Conservation (phyloP, 768 basidiomycete species). For the Neoboletus brunneissimus region DNA sequence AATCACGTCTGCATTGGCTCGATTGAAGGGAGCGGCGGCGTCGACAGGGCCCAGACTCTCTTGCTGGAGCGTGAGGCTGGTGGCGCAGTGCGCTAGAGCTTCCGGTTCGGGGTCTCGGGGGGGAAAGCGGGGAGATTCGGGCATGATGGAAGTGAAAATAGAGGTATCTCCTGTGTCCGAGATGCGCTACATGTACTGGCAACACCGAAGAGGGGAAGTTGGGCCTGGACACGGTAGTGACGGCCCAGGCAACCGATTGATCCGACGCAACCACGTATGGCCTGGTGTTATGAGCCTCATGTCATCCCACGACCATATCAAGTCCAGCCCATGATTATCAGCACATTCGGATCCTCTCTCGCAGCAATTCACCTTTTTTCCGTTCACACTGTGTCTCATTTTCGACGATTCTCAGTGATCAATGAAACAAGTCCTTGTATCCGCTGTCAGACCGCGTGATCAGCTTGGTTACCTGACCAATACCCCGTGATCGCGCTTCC, state of each 20-base stretch:
- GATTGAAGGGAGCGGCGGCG: constrained; percentile 44
- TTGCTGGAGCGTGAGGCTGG: constrained; percentile 1
- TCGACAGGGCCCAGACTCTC: constrained; percentile 20
- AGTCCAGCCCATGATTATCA: neutral
- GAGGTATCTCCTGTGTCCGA: neutral
- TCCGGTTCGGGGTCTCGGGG: constrained; percentile 7
- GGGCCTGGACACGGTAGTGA: constrained; percentile 2
- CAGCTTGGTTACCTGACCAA: neutral
- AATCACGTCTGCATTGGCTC: constrained; percentile 49
- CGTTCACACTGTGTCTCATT: neutral
- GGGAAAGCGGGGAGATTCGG: constrained; percentile 4
- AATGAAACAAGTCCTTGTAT: neutral
- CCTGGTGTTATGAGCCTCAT: neutral
- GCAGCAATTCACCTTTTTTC: neutral
- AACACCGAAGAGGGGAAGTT: constrained; percentile 1
- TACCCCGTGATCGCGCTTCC: neutral
- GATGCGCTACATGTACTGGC: constrained; percentile 13
- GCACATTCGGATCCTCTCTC: neutral
- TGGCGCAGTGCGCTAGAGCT: neutral
- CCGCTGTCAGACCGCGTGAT: neutral
- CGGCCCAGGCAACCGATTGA: constrained; percentile 6
- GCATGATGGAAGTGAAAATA: constrained; percentile 12
- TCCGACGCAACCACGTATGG: neutral
- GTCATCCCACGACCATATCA: neutral
- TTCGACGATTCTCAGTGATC: neutral